A percentile compares a stretch with the other conserved stretches of the same genome.
phyloP scores from a whole-genome alignment of 2,329 filamentous ascomycete genomes.

The Juglanconis oblonga region DNA sequence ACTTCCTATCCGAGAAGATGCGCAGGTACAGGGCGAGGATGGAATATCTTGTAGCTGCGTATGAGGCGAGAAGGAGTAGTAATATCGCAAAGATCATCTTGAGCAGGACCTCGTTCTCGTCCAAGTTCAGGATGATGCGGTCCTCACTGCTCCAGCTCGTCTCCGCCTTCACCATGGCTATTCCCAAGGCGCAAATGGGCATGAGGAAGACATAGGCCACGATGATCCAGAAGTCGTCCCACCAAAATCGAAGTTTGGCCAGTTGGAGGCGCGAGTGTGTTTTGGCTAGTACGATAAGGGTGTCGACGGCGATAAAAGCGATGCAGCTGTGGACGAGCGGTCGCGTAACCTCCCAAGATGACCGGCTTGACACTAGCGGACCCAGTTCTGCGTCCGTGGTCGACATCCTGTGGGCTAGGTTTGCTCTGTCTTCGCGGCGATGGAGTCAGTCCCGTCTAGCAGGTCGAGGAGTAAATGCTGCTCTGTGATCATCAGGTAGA shows the following conservation, averaged over 20 bases:
- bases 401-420: not conserved
- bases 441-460: not conserved
- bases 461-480: not conserved
- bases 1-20: conserved; percentile 3
- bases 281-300: conserved; percentile 13
- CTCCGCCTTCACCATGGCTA: conserved; percentile 10
- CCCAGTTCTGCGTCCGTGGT: conserved; percentile 1
- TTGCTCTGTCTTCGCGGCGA: not conserved
- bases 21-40: conserved; percentile 17
- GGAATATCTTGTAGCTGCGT: conserved; percentile 13
- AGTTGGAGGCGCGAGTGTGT: conserved; percentile 12
- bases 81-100: conserved; percentile 12
- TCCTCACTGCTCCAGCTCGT: conserved; percentile 10
- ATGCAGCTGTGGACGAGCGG: conserved; percentile 7
- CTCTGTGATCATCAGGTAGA: not conserved
- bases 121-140: conserved; percentile 8
- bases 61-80: conserved; percentile 9
- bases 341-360: conserved; percentile 11
- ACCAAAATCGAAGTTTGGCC: conserved; percentile 14
- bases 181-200: conserved; percentile 11
- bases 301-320: conserved; percentile 10
- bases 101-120: conserved; percentile 12
- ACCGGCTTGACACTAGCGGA: conserved; percentile 9
- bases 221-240: conserved; percentile 18
- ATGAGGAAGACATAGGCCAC: conserved; percentile 10